Base-by-base conservation (phyloP, 768 basidiomycete species). In the Dioszegia aurantiaca region DNA sequence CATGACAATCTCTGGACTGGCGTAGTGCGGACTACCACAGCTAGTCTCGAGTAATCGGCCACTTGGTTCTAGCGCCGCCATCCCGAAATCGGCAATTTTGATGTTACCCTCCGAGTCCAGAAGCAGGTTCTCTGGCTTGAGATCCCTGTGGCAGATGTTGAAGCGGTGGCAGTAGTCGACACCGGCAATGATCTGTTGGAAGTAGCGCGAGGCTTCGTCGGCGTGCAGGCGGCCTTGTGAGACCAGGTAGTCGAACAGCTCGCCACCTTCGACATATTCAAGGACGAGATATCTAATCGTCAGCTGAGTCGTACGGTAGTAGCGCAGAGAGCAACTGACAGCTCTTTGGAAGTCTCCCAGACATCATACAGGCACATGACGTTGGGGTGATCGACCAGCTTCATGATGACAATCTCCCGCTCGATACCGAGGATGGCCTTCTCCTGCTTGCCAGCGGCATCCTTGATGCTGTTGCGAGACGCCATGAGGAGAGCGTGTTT, bases 321-420 rank as follows among this genome's bases (percentile, higher is more conserved):
- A 14, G 4, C 24, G 27, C 5, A 21, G 27, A 9, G 55, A 17
- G 23, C 26, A 33, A 45, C 79, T 75, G 85, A 95, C 64, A 94
- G 83, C 59, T 93, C 86, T 33, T 83, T 83, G 3, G 86, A 86
- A 0, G 91, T 92, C 77, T 98, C 92, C 90, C 90, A 97, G 61
- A 98, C 92, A 73, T 98, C 93, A 78, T 91, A 93, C 30, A 98
- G 83, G 56, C 85, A 86, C 84, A 95, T 84, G 65, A 98, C 85
- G 75, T 94, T 92, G 2, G 92, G 92, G 72, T 98, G 91, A 63
- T 93, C 87, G 64, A 95, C 86, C 62, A 95, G 85, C 77, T 95
- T 98, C 92, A 98, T 93, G 70, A 95, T 86, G 60, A 93, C 90
- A 49, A 95, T 94, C 78, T 98, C 93, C 60, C 91, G 84, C 76